Conservation (phyloP, 345 rosid genomes). For the Kernera saxatilis region DNA sequence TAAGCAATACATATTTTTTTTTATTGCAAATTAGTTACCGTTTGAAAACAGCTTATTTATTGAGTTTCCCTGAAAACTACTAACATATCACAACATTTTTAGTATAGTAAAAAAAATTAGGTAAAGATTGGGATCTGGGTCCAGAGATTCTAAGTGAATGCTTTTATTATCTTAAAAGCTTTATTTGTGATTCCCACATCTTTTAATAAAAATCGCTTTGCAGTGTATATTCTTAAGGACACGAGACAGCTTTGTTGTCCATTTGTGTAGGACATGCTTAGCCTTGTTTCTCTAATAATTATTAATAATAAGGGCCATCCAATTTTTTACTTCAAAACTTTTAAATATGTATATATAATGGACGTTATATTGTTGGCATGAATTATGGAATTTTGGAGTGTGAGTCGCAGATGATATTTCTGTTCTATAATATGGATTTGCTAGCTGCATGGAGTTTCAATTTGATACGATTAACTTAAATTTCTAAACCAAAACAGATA, state of each 20-base stretch:
- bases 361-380: neutral
- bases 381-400: neutral
- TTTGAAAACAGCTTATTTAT: neutral
- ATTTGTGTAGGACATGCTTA: slow-evolving; percentile 20
- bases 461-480: neutral
- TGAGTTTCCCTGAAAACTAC: neutral
- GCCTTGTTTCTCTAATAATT: neutral
- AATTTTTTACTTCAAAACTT: neutral
- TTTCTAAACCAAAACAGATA: neutral
- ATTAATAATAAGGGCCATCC: neutral
- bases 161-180: slow-evolving; percentile 22
- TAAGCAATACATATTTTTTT: too few relatives aligned
- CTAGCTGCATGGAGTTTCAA: neutral
- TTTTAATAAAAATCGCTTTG: slow-evolving; percentile 25
- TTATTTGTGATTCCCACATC: slow-evolving; percentile 27
- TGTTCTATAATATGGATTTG: neutral
- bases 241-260: slow-evolving; percentile 22
- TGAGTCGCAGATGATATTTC: neutral
- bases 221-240: slow-evolving; percentile 31
- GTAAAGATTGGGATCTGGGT: slow-evolving; percentile 21
- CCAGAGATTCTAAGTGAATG: slow-evolving; percentile 19
- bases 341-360: neutral
- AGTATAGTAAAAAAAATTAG: slow-evolving; percentile 1
- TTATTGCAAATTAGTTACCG: too few relatives aligned
- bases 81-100: slow-evolving; percentile 21